phyloP scores from a whole-genome alignment of 2,329 filamentous ascomycete genomes.

The Ophiosphaerella korrae region DNA sequence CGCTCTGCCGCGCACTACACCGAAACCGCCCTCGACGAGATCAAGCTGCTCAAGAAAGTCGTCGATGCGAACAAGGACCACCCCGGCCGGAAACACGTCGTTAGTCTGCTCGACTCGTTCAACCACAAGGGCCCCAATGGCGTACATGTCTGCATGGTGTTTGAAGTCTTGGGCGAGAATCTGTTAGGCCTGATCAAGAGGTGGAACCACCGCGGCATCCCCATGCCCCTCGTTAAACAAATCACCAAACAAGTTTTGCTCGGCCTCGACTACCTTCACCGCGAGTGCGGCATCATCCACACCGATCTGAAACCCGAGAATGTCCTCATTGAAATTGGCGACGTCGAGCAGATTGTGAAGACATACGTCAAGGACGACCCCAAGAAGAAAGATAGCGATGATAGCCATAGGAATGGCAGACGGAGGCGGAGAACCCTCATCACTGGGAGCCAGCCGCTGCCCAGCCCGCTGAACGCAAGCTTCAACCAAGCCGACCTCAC shows the following conservation, averaged over 20 bases:
- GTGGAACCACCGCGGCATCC: conserved; percentile 97
- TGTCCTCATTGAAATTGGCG: conserved; percentile 96
- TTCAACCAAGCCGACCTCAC: conserved; percentile 79
- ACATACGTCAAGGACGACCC: conserved; percentile 86
- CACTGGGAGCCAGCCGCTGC: conserved; percentile 93
- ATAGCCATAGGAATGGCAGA: conserved; percentile 89
- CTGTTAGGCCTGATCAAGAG: conserved; percentile 93
- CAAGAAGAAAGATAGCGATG: conserved; percentile 71
- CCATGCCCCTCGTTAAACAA: conserved; percentile 95
- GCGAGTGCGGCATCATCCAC: conserved; percentile 98
- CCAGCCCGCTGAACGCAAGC: conserved; percentile 89
- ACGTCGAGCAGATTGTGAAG: conserved; percentile 98
- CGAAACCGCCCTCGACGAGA: conserved; percentile 97
- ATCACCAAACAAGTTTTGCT: conserved; percentile 98
- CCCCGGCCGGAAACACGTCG: conserved; percentile 91
- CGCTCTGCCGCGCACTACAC: conserved; percentile 98
- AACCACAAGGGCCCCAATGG: conserved; percentile 97
- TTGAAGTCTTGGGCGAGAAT: conserved; percentile 96
- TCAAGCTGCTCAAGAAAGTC: conserved; percentile 96
- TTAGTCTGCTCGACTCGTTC: conserved; percentile 94
- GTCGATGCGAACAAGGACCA: conserved; percentile 94
- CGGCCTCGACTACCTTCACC: conserved; percentile 92
- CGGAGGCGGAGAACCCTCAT: conserved; percentile 90
- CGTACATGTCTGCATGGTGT: conserved; percentile 98
- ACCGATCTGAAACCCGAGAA: conserved; percentile 98